Base-by-base conservation (phyloP, 2,329 filamentous ascomycete genomes). In the Aspergillus sp. region DNA sequence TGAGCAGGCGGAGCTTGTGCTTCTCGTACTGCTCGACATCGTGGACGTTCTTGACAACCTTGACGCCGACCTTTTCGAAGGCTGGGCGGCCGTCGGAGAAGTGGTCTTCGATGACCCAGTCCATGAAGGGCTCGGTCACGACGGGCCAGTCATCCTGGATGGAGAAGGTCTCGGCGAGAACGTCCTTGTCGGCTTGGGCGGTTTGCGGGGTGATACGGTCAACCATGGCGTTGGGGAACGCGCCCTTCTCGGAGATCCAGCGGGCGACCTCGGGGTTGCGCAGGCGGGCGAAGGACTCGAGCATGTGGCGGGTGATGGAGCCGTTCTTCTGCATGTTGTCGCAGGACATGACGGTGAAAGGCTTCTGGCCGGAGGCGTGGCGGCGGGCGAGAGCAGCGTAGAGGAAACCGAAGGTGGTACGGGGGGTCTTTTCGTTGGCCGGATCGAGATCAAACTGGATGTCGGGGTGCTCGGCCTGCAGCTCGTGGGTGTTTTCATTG, bases 321-420 rank as follows among this genome's bases (percentile, higher is more conserved):
- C 81, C 81, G 68, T 83, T 83, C 75, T 81, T 81, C 73, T 82
- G 80, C 80, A 83, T 83, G 72, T 83, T 83, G 68, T 83, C 81
- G 67, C 81, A 83, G 4, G 81, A 83, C 66, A 83, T 64, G 31
- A 83, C 80, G 61, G 81, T 83, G 69, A 83, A 83, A 45, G 81
- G 81, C 67, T 76, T 78, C 48, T 81, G 76, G 3, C 80, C 80
- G 46, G 75, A 70, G 55, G 70, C 64, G 65, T 77, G 72, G 50
- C 81, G 81, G 52, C 76, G 72, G 15, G 72, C 78, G 56, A 83
- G 71, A 11, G 80, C 81, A 23, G 79, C 79, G 63, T 80, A 83
- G 55, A 83, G 77, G 71, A 80, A 83, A 52, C 81, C 81, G 61
- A 81, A 83, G 17, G 77, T 81, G 62, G 79, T 83, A 58, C 70